Evolutionary conservation across 2,329 filamentous ascomycete species (phyloP).

Genomic region (Diaporthe sp.): DNA sequence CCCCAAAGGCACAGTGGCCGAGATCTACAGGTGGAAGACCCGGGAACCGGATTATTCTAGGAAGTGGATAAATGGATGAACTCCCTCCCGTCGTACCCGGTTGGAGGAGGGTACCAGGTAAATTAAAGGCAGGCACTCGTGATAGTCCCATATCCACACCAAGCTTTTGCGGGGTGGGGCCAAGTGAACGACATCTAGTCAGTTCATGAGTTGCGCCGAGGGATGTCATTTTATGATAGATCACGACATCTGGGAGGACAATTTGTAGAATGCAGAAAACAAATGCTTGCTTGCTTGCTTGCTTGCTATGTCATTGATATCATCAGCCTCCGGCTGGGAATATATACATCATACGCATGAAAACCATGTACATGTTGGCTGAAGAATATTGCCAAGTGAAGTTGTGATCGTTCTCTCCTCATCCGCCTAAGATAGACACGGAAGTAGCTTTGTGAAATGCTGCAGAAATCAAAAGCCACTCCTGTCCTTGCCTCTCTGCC

Average conservation of each 20-base stretch:
- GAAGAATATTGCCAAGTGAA: conserved; percentile 21
- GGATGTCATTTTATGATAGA: neutral
- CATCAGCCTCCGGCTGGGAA: conserved; percentile 8
- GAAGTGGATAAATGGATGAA: neutral
- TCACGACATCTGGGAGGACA: neutral
- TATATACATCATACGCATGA: conserved; percentile 32
- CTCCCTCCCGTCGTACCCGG: neutral
- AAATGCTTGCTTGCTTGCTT: conserved; percentile 20
- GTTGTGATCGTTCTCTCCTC: conserved; percentile 11
- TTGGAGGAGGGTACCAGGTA: neutral
- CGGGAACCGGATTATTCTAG: neutral
- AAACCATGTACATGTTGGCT: conserved; percentile 26
- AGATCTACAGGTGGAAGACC: neutral
- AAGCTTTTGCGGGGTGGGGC: conserved; percentile 10
- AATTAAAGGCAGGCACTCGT: conserved; percentile 18
- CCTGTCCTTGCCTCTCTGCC: neutral
- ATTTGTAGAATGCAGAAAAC: neutral
- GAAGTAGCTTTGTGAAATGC: conserved; percentile 7
- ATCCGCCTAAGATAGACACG: neutral
- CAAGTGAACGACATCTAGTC: neutral
- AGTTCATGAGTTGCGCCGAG: neutral
- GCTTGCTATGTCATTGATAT: conserved; percentile 9
- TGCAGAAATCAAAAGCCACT: neutral
- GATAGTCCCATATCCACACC: conserved; percentile 21
- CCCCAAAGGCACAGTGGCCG: neutral